Evolutionary conservation across 2,329 filamentous ascomycete genomes (phyloP).

Genomic region (Colletotrichum orbiculare): DNA sequence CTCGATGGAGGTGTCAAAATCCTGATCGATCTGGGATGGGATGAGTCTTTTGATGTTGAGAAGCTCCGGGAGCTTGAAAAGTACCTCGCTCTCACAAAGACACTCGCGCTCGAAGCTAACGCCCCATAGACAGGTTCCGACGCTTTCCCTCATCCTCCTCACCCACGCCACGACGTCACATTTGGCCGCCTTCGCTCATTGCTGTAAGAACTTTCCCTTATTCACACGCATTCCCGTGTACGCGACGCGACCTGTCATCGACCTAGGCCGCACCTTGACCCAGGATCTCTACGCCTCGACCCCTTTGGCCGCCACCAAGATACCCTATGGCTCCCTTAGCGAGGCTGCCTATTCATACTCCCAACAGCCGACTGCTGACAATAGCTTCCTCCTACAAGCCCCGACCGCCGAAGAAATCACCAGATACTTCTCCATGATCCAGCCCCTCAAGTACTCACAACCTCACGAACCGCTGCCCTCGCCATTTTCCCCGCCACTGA

Average conservation of each 20-base stretch:
- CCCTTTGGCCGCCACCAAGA: constrained; percentile 86
- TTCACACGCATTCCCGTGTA: constrained; percentile 95
- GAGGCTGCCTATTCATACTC: constrained; percentile 67
- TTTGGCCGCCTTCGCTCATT: constrained; percentile 93
- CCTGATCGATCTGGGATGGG: constrained; percentile 95
- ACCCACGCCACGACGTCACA: constrained; percentile 94
- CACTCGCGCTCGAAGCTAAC: constrained; percentile 35
- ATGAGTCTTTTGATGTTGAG: constrained; percentile 85
- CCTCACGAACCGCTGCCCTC: constrained; percentile 90
- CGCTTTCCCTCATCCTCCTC: constrained; percentile 90
- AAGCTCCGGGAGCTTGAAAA: constrained; percentile 91
- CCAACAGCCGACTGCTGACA: constrained; percentile 59
- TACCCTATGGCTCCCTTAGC: constrained; percentile 78
- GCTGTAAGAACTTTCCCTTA: constrained; percentile 93
- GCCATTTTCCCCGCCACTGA: constrained; percentile 87
- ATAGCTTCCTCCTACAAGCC: constrained; percentile 71
- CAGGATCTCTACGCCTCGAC: constrained; percentile 94
- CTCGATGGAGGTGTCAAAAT: constrained; percentile 97
- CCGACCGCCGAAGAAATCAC: constrained; percentile 91
- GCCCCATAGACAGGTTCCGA: constrained; percentile 79
- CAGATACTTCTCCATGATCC: constrained; percentile 89
- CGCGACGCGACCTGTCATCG: constrained; percentile 92
- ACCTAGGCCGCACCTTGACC: constrained; percentile 88
- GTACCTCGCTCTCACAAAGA: constrained; percentile 58
- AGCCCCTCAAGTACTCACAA: constrained; percentile 95